phyloP scores from a whole-genome alignment of 306 rosid species.

The Rosa chinensis region DNA sequence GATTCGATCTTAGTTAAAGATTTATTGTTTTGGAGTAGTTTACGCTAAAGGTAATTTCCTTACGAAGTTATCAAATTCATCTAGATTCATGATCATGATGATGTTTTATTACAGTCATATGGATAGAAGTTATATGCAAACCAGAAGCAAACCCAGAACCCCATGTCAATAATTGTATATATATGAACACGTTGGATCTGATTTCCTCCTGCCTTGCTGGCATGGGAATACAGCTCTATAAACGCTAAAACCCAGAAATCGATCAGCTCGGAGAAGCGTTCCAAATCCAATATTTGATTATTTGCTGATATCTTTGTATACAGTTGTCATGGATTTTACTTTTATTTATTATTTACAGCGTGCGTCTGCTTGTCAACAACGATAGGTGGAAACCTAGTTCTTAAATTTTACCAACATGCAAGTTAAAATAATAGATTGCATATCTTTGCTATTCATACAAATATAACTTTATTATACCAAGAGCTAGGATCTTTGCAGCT shows the following conservation, averaged over 20 bases:
- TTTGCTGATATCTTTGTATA: not conserved
- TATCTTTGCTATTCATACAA: not conserved
- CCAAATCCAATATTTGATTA: not conserved
- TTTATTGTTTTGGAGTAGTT: not conserved
- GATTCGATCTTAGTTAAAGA: not conserved
- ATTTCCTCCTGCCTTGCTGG: not conserved
- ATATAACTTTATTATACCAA: not conserved
- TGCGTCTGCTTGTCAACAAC: not conserved
- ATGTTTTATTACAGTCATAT: not conserved
- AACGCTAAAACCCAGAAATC: slow-evolving; percentile 17
- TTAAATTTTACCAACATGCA: not conserved
- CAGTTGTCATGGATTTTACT: slow-evolving; percentile 13
- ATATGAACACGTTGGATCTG: slow-evolving; percentile 24
- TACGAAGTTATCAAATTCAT: not conserved
- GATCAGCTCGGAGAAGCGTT: slow-evolving; percentile 14
- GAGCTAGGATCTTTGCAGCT: slow-evolving; percentile 4
- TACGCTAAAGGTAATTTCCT: not conserved
- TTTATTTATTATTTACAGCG: slow-evolving; percentile 7
- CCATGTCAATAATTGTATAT: not conserved
- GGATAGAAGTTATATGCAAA: not conserved
- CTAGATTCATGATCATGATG: not conserved
- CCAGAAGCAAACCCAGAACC: slow-evolving; percentile 12
- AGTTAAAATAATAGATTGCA: not conserved
- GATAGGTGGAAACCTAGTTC: slow-evolving; percentile 15
- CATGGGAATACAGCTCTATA: slow-evolving; percentile 2